Evolutionary conservation across 108 stramenopile genomes (phyloP), one percentile per base, ranked within the genome.

Genomic region (Aurantiochytrium sp.): DNA sequence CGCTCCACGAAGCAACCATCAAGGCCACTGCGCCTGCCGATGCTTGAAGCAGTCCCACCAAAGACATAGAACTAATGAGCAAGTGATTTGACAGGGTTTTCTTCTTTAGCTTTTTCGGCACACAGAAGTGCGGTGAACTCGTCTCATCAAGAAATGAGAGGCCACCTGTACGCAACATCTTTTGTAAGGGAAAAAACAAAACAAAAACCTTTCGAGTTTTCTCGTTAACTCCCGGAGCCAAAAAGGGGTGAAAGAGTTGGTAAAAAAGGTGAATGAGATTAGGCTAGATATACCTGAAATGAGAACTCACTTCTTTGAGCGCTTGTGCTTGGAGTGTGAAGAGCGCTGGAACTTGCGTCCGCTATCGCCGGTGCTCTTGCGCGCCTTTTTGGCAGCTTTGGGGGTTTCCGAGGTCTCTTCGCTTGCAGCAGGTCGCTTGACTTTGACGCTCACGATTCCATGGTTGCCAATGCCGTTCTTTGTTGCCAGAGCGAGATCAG

Each of bases 281-380:
- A 35, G 35, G 35, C 2, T 35, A 35, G 35, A 35, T 35, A 2
- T 35, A 35, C 35, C 35, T 35, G 35, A 35, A 35, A 35, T 35
- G 35, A 35, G 0, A 35, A 35, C 35, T 35, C 35, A 35, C 35
- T 83, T 53, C 76, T 83, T 83, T 18, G 14, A 45, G 49, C 76
- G 76, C 23, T 53, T 83, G 76, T 83, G 76, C 23, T 83, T 83
- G 45, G 45, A 53, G 49, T 18, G 43, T 2, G 76, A 83, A 35
- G 76, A 53, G 76, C 76, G 76, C 76, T 83, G 76, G 51, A 83
- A 47, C 51, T 83, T 47, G 76, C 76, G 76, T 12, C 23, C 51
- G 64, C 64, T 69, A 23, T 23, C 64, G 8, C 64, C 64, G 14
- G 14, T 47, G 76, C 18, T 12, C 76, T 83, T 83, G 51, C 76